phyloP scores from a whole-genome alignment of 805 yeast genomes.

The Starmerella vaccinii region DNA sequence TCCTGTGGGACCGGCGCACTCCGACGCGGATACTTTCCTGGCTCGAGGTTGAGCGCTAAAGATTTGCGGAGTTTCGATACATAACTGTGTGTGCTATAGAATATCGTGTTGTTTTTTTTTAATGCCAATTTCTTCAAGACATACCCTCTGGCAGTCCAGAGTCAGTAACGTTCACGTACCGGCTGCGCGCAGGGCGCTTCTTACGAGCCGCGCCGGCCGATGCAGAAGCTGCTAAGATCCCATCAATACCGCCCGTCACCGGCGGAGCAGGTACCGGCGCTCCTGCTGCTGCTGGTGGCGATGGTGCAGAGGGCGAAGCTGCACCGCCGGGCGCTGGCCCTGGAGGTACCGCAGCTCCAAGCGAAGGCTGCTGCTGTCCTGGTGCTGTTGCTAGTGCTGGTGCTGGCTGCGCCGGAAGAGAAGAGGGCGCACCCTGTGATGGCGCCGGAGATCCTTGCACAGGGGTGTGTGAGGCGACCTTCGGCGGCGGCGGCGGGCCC shows the following conservation, averaged over 20 bases:
- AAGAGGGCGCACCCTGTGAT: constrained; percentile 6
- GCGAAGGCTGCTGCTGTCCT: constrained; percentile 20
- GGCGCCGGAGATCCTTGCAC: constrained; percentile 13
- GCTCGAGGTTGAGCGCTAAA: too few species aligned
- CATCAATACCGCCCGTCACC: constrained; percentile 37
- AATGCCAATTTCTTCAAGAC: not conserved
- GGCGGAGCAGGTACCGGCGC: constrained; percentile 1
- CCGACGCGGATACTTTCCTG: too few species aligned
- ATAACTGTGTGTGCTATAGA: not conserved
- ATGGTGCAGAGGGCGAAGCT: too few species aligned
- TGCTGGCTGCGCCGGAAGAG: constrained; percentile 5
- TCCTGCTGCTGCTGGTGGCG: not conserved
- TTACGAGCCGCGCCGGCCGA: constrained; percentile 8
- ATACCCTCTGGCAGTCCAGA: constrained; percentile 16
- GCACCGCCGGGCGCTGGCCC: not conserved
- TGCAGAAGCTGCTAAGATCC: constrained; percentile 30
- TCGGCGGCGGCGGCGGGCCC: constrained; percentile 68
- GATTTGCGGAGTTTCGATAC: not conserved
- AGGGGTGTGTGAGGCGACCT: constrained; percentile 1
- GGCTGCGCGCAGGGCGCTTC: constrained; percentile 18
- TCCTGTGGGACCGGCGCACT: too few species aligned
- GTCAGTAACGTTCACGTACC: constrained; percentile 37
- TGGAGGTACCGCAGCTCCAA: not conserved
- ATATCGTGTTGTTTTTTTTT: not conserved
- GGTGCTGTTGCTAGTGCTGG: constrained; percentile 13